phyloP scores from a whole-genome alignment of 1,284 basidiomycete genomes.

The Uromyces viciae-fabae region DNA sequence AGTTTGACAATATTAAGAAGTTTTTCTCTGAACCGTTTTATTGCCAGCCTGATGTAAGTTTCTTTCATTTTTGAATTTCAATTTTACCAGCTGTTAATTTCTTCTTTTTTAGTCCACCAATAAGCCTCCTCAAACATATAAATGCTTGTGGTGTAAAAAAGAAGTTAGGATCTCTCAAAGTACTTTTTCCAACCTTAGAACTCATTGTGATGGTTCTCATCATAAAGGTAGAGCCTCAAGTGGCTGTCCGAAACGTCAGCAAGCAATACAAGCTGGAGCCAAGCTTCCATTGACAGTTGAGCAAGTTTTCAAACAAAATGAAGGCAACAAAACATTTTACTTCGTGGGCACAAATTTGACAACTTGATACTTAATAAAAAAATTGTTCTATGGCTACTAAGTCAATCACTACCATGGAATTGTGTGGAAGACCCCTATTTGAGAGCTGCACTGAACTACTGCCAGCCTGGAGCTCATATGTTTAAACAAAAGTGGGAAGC shows the following conservation, averaged over 20 bases:
- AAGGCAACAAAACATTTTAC: neutral
- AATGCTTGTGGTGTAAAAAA: neutral
- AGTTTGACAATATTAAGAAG: neutral
- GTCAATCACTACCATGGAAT: neutral
- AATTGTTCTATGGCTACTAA: neutral
- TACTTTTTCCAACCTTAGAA: neutral
- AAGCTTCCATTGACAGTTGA: neutral
- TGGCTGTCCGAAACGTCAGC: neutral
- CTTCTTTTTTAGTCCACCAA: neutral
- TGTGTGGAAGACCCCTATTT: neutral
- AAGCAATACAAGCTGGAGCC: neutral
- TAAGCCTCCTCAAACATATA: neutral
- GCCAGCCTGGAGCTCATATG: neutral
- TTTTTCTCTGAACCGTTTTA: neutral
- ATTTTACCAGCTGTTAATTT: neutral
- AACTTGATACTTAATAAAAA: neutral
- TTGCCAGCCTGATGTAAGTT: neutral
- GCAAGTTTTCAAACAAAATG: neutral
- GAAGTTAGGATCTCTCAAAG: neutral
- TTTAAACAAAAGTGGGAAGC: neutral
- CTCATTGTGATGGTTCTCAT: constrained; percentile 9
- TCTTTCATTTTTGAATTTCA: neutral
- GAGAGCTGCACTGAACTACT: neutral
- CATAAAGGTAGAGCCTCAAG: neutral
- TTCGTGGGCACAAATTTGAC: neutral